Evolutionary conservation across 169 alveolate genomes (phyloP).

Genomic region (Fabrea salina): DNA sequence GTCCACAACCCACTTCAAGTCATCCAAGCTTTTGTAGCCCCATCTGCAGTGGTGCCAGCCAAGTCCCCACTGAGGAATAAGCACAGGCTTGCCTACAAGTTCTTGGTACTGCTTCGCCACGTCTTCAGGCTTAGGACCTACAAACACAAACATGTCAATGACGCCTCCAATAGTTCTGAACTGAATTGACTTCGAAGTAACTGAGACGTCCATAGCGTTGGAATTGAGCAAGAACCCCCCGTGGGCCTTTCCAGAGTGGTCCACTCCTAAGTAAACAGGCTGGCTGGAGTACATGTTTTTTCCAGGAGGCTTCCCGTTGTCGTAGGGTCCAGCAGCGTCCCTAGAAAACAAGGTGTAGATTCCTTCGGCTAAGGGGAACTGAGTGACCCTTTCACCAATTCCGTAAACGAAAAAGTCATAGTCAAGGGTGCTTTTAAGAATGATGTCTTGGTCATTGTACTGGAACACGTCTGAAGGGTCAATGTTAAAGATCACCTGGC

Average conservation of each 20-base stretch:
- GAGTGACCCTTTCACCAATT: conserved; percentile 30
- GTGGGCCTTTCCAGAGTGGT: not conserved
- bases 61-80: conserved; percentile 79
- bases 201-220: conserved; percentile 47
- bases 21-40: conserved; percentile 65
- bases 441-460: conserved; percentile 15
- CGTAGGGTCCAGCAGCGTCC: conserved; percentile 24
- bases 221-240: conserved; percentile 50
- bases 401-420: not conserved
- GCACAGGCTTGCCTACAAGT: conserved; percentile 65
- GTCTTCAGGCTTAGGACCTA: conserved; percentile 60
- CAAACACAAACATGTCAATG: conserved; percentile 54
- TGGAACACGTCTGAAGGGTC: not conserved
- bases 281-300: conserved; percentile 55
- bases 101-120: conserved; percentile 47
- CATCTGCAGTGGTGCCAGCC: conserved; percentile 77
- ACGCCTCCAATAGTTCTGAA: conserved; percentile 65
- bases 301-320: conserved; percentile 33
- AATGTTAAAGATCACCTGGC: not conserved
- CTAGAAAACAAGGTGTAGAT: not conserved
- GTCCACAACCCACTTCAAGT: conserved; percentile 43
- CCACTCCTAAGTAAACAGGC: conserved; percentile 45
- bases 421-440: not conserved
- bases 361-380: not conserved
- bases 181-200: not conserved